A percentile compares a stretch with the other conserved stretches of the same genome.
These are phyloP conservation scores for Eucalyptus viminalis DNA, from an alignment of 345 rosid genomes.

Conservation along the genomic window DNA sequence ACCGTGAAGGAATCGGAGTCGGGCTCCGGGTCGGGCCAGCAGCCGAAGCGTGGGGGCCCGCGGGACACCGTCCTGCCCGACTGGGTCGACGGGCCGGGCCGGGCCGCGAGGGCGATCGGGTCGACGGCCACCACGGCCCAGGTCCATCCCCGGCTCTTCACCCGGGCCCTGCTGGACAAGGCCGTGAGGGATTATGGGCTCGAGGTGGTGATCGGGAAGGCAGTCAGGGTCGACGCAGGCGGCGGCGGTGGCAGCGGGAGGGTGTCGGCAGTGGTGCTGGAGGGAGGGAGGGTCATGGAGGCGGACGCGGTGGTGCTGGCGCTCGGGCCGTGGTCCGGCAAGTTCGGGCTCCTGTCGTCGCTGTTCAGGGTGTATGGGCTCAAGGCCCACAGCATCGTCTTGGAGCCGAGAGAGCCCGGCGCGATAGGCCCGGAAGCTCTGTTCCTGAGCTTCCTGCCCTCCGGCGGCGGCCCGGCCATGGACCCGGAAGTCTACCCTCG, in stretches of 20 bases:
- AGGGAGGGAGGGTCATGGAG: slow-evolving; percentile 43
- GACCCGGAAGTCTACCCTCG: slow-evolving; percentile 88
- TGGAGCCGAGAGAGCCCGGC: slow-evolving; percentile 55
- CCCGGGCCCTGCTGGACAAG: slow-evolving; percentile 30
- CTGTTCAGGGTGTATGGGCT: slow-evolving; percentile 63
- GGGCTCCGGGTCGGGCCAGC: neutral
- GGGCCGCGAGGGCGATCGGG: slow-evolving; percentile 52
- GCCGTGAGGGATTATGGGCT: slow-evolving; percentile 53
- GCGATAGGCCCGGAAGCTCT: slow-evolving; percentile 68
- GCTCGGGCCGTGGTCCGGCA: slow-evolving; percentile 84
- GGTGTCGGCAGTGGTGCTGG: slow-evolving; percentile 49
- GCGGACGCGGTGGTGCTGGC: slow-evolving; percentile 65
- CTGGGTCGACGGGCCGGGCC: slow-evolving; percentile 87
- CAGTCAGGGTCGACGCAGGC: slow-evolving; percentile 33
- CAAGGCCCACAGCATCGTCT: slow-evolving; percentile 64
- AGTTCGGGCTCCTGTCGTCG: slow-evolving; percentile 45
- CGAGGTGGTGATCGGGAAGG: slow-evolving; percentile 63
- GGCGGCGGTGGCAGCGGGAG: slow-evolving; percentile 20
- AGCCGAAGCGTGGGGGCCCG: neutral
- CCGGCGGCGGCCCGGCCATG: slow-evolving; percentile 39
- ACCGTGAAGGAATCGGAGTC: slow-evolving; percentile 38
- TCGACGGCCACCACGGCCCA: slow-evolving; percentile 66
- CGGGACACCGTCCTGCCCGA: slow-evolving; percentile 19
- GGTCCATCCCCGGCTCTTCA: slow-evolving; percentile 76
- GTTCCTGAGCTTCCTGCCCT: slow-evolving; percentile 36